Evolutionary conservation across 1,139 yeast species (phyloP).

Genomic region (Arxiozyma telluris): DNA sequence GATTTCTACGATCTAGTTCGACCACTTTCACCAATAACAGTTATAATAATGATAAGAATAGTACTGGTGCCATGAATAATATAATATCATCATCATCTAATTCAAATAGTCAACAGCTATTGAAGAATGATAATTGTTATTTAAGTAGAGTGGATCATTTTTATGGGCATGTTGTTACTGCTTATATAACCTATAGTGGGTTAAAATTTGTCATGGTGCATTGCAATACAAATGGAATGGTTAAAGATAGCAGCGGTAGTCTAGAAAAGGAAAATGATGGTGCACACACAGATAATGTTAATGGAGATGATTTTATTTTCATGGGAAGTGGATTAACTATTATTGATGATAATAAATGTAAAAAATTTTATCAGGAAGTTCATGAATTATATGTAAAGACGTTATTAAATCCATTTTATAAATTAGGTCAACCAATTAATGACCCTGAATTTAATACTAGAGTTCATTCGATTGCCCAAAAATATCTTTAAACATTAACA

Average conservation of each 20-base stretch:
- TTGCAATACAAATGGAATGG: conserved; percentile 33
- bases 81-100: not conserved
- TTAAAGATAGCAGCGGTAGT: not conserved
- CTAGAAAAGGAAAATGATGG: not conserved
- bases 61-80: not conserved
- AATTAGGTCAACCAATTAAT: conserved; percentile 62
- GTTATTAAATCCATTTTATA: conserved; percentile 77
- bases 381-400: conserved; percentile 86
- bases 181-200: conserved; percentile 82
- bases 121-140: conserved; percentile 35
- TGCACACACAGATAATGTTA: not conserved
- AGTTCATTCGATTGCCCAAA: conserved; percentile 63
- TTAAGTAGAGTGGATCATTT: conserved; percentile 78
- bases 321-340: conserved; percentile 15
- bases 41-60: not conserved
- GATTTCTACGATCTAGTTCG: conserved; percentile 22
- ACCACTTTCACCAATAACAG: not conserved
- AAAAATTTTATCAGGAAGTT: conserved; percentile 75
- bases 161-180: conserved; percentile 71
- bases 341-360: conserved; percentile 62
- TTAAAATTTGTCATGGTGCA: conserved; percentile 74
- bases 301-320: conserved; percentile 1
- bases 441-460: conserved; percentile 70
- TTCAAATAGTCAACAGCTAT: not conserved
- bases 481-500: conserved; percentile 41